Evolutionary conservation across 148 eudicot genomes (phyloP).

Genomic region (Beta vulgaris): DNA sequence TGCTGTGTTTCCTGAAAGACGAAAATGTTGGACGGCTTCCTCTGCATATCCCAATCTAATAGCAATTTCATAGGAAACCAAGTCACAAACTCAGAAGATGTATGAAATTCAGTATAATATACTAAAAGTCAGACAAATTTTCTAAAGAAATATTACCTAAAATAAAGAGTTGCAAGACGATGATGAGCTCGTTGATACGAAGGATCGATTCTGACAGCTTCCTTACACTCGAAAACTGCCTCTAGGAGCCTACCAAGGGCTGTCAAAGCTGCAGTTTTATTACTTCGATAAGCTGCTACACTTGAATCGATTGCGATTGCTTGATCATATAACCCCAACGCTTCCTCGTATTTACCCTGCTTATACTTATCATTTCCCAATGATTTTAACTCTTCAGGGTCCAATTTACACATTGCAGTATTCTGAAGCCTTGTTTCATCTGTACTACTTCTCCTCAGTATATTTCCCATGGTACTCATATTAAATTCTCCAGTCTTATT

Average conservation of each 20-base stretch:
- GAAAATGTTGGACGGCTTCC: slow-evolving; percentile 52
- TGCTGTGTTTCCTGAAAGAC: slow-evolving; percentile 44
- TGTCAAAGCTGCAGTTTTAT: slow-evolving; percentile 64
- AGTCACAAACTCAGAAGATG: not conserved
- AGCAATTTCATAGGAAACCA: not conserved
- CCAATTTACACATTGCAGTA: slow-evolving; percentile 29
- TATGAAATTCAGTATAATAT: too few species aligned
- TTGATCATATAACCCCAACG: slow-evolving; percentile 52
- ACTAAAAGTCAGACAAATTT: too few species aligned
- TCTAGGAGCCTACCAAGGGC: slow-evolving; percentile 62
- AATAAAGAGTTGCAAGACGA: slow-evolving; percentile 60
- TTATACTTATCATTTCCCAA: slow-evolving; percentile 71
- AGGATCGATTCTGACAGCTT: slow-evolving; percentile 62
- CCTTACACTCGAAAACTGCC: slow-evolving; percentile 57
- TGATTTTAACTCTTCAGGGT: slow-evolving; percentile 51
- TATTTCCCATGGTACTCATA: slow-evolving; percentile 26
- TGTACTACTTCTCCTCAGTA: slow-evolving; percentile 28
- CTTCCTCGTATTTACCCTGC: slow-evolving; percentile 65
- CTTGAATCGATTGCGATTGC: slow-evolving; percentile 56
- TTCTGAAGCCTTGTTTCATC: slow-evolving; percentile 23
- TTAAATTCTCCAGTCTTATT: slow-evolving; percentile 16
- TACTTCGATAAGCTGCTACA: slow-evolving; percentile 55
- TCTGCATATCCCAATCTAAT: slow-evolving; percentile 63
- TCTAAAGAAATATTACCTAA: slow-evolving; percentile 44
- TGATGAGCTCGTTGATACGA: slow-evolving; percentile 62